Evolutionary conservation across 495 filamentous ascomycete genomes (phyloP).

Genomic region (Friedmanniomyces simplex): DNA sequence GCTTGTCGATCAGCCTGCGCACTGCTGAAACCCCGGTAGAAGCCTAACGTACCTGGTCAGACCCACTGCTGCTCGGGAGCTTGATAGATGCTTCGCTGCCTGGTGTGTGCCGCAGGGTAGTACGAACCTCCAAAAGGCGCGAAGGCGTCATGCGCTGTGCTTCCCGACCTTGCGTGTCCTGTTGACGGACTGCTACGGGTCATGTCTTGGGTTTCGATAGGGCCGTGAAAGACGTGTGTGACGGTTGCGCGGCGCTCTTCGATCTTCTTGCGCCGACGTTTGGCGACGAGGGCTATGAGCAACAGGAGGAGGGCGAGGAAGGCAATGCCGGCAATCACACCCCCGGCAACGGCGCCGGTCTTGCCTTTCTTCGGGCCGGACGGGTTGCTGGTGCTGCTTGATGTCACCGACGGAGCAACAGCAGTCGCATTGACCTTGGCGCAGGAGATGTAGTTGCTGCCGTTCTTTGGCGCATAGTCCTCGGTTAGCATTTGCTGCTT

Average conservation of each 20-base stretch:
- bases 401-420: background rate
- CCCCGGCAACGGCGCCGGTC: slow-evolving; percentile 25
- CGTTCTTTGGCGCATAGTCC: background rate
- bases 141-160: slow-evolving; percentile 16
- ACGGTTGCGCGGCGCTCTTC: slow-evolving; percentile 12
- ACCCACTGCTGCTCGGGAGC: slow-evolving; percentile 11
- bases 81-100: slow-evolving; percentile 19
- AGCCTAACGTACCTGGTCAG: slow-evolving; percentile 15
- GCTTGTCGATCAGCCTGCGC: slow-evolving; percentile 5
- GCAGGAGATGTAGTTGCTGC: slow-evolving; percentile 11
- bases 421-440: slow-evolving; percentile 12
- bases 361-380: background rate
- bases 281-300: slow-evolving; percentile 12
- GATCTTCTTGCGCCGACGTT: slow-evolving; percentile 13
- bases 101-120: slow-evolving; percentile 10
- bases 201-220: slow-evolving; percentile 6
- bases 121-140: slow-evolving; percentile 18
- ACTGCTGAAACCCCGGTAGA: slow-evolving; percentile 1
- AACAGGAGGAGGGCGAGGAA: slow-evolving; percentile 18
- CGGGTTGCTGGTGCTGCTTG: background rate
- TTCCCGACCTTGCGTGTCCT: slow-evolving; percentile 4
- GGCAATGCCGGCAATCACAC: slow-evolving; percentile 25
- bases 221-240: slow-evolving; percentile 5
- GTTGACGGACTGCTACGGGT: background rate
- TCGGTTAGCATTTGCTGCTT: slow-evolving; percentile 3